These are phyloP conservation scores for Epichloe hybrida DNA, from an alignment of 2,329 filamentous ascomycete genomes.

Conservation along the genomic window DNA sequence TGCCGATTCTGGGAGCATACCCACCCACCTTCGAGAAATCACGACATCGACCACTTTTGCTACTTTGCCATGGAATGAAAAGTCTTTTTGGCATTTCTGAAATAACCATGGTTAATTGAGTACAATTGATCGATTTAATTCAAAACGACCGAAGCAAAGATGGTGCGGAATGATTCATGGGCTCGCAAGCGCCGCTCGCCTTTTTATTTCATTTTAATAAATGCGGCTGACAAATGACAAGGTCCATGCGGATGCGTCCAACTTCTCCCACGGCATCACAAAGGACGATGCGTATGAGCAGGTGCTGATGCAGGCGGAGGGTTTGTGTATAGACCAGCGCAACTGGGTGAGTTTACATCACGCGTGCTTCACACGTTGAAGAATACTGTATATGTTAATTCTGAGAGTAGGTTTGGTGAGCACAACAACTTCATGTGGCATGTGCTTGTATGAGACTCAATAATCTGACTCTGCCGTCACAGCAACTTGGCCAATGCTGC, in stretches of 20 bases:
- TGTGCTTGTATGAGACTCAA: not conserved
- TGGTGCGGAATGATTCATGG: not conserved
- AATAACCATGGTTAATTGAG: too few species aligned
- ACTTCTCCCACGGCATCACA: slow-evolving; percentile 50
- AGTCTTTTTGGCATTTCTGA: not conserved
- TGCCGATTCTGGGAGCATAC: slow-evolving; percentile 1
- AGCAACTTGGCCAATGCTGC: slow-evolving; percentile 68
- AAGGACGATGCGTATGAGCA: slow-evolving; percentile 65
- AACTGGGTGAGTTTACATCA: slow-evolving; percentile 54
- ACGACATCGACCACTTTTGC: slow-evolving; percentile 1
- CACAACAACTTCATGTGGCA: not conserved
- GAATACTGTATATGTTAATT: not conserved
- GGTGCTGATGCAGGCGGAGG: slow-evolving; percentile 55
- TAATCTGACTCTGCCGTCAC: not conserved
- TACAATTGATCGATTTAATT: not conserved
- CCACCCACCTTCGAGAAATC: slow-evolving; percentile 4
- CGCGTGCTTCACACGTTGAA: not conserved
- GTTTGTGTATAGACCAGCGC: slow-evolving; percentile 56
- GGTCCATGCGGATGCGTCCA: slow-evolving; percentile 71
- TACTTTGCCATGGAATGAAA: not conserved
- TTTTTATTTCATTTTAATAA: too few species aligned
- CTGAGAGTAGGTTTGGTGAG: slow-evolving; percentile 11
- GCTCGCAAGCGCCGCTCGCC: not conserved
- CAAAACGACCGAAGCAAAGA: not conserved
- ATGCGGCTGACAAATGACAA: slow-evolving; percentile 23